phyloP scores from a whole-genome alignment of 495 filamentous ascomycete genomes.

The Neurospora sp. region DNA sequence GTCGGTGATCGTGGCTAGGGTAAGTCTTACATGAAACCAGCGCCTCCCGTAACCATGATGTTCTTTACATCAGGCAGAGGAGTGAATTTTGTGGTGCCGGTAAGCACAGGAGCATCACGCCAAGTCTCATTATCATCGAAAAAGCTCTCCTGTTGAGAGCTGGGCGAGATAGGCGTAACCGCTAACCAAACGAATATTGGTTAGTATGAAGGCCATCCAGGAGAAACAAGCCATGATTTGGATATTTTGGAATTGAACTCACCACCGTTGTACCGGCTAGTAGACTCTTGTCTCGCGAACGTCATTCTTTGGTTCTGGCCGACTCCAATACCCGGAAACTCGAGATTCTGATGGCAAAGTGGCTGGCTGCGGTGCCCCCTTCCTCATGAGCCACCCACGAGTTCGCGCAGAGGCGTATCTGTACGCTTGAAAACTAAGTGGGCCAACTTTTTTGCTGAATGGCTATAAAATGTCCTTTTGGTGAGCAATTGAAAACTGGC shows the following conservation, averaged over 20 bases:
- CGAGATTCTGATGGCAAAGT: neutral
- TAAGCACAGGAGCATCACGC: constrained; percentile 56
- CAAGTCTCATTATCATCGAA: constrained; percentile 45
- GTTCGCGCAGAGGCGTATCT: neutral
- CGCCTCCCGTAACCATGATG: constrained; percentile 64
- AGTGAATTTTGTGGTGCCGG: constrained; percentile 52
- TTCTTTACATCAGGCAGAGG: constrained; percentile 53
- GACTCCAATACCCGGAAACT: neutral
- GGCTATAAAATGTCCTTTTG: neutral
- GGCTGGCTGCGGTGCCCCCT: neutral
- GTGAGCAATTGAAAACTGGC: neutral
- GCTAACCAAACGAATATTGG: neutral
- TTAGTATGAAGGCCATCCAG: neutral
- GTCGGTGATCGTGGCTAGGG: constrained; percentile 3
- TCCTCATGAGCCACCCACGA: neutral
- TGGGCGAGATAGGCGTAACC: neutral
- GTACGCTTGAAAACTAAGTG: neutral
- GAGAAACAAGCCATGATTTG: neutral
- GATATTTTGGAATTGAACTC: neutral
- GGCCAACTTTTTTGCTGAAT: neutral
- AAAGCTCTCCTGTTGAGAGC: constrained; percentile 23
- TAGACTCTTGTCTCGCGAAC: neutral
- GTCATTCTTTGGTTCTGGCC: neutral
- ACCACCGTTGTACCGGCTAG: neutral
- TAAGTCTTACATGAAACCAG: constrained; percentile 55